phyloP scores from a whole-genome alignment of 345 rosid species.

The Cardamine occulta region DNA sequence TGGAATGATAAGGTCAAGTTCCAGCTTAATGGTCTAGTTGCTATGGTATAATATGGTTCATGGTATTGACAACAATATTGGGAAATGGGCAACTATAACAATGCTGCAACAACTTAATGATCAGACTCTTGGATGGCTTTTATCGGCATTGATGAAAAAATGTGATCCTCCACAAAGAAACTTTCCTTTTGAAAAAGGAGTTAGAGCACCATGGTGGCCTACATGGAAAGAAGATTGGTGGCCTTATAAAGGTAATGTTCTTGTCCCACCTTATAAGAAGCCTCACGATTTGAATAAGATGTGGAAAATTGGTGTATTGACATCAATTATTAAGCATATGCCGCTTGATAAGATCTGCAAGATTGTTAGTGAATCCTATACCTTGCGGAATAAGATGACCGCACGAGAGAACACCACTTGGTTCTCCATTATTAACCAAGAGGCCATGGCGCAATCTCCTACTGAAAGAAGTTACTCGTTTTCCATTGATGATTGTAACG shows the following conservation, averaged over 20 bases:
- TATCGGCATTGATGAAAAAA: background rate
- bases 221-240: background rate
- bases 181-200: background rate
- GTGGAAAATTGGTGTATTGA: background rate
- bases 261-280: background rate
- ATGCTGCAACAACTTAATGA: background rate
- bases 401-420: background rate
- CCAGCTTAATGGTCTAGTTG: background rate
- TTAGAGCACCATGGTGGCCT: background rate
- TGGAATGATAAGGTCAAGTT: background rate
- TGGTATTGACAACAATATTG: background rate
- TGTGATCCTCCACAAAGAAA: background rate
- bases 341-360: background rate
- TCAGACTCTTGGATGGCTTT: background rate
- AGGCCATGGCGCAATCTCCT: background rate
- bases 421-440: background rate
- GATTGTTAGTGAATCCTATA: background rate
- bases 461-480: background rate
- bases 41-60: background rate
- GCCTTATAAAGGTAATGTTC: background rate
- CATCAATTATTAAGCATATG: background rate
- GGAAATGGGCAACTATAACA: background rate
- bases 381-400: background rate
- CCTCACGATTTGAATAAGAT: background rate
- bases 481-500: background rate